Percentiles rank a stretch among this genome's conserved stretches.
phyloP scores from a whole-genome alignment of 352 stramenopile genomes.

The Phytophthora fragariae region DNA sequence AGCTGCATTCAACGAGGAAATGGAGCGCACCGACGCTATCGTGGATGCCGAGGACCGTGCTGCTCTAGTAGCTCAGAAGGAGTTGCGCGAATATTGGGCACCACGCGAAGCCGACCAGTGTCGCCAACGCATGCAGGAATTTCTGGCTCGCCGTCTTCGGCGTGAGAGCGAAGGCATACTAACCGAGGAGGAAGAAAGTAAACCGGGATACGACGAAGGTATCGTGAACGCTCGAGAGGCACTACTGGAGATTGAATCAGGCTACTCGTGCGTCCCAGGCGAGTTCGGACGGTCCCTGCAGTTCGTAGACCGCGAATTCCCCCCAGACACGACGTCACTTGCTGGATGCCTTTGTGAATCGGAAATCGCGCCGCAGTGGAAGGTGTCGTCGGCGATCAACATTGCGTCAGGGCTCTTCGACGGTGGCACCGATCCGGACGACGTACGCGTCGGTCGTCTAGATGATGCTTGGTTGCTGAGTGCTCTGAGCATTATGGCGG shows the following conservation, averaged over 20 bases:
- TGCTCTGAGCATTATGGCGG: slow-evolving; percentile 91
- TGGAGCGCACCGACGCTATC: slow-evolving; percentile 80
- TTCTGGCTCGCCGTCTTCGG: slow-evolving; percentile 72
- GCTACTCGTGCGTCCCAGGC: slow-evolving; percentile 78
- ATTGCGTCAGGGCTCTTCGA: slow-evolving; percentile 91
- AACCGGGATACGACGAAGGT: slow-evolving; percentile 66
- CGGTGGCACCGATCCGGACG: slow-evolving; percentile 92
- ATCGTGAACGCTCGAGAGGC: slow-evolving; percentile 85
- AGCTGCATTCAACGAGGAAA: slow-evolving; percentile 87
- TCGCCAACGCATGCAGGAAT: slow-evolving; percentile 77
- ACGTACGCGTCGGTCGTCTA: slow-evolving; percentile 84
- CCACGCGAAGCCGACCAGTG: slow-evolving; percentile 75
- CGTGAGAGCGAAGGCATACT: slow-evolving; percentile 73
- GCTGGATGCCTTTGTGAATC: slow-evolving; percentile 62
- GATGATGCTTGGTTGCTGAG: slow-evolving; percentile 92
- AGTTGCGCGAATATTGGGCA: slow-evolving; percentile 65
- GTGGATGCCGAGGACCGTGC: slow-evolving; percentile 78
- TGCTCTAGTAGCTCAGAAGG: slow-evolving; percentile 51
- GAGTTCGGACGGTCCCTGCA: slow-evolving; percentile 84
- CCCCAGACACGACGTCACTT: slow-evolving; percentile 78
- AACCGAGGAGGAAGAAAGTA: slow-evolving; percentile 44
- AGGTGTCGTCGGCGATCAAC: slow-evolving; percentile 90
- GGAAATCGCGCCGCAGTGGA: slow-evolving; percentile 74
- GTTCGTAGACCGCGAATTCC: slow-evolving; percentile 92
- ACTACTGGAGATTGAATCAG: slow-evolving; percentile 87